These are phyloP conservation scores for Phallus indusiatus DNA, from an alignment of 768 basidiomycete genomes.

Conservation along the genomic window DNA sequence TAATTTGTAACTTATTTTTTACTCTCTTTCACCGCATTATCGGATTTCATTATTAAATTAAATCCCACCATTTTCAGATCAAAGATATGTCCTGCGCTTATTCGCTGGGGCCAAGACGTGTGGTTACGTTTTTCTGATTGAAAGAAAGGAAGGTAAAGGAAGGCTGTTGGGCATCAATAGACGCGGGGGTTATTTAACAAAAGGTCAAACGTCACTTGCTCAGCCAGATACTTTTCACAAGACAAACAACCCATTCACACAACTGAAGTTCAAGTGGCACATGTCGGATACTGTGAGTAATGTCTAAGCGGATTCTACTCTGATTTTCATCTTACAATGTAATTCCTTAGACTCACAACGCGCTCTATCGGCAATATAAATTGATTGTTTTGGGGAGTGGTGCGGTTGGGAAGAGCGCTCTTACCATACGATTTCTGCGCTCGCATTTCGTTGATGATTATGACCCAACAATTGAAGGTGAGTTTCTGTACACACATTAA, in stretches of 20 bases:
- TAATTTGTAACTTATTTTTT: too few species aligned
- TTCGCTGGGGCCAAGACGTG: background rate
- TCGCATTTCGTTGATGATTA: conserved; percentile 28
- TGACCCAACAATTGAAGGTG: conserved; percentile 36
- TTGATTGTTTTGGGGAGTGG: conserved; percentile 35
- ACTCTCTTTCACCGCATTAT: too few species aligned
- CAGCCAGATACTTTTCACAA: background rate
- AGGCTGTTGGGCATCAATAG: background rate
- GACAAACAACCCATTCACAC: too few species aligned
- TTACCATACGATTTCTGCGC: conserved; percentile 34
- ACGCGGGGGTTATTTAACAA: background rate
- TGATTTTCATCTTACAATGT: background rate
- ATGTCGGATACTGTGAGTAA: background rate
- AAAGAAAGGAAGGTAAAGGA: background rate
- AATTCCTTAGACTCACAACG: conserved; percentile 20
- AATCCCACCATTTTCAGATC: background rate
- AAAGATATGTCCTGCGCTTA: background rate
- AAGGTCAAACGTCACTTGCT: background rate
- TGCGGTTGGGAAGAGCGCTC: conserved; percentile 27
- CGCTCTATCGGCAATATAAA: conserved; percentile 33
- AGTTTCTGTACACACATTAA: background rate
- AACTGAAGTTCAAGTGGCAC: too few species aligned
- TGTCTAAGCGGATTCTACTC: background rate
- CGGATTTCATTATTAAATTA: too few species aligned
- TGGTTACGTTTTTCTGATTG: too few species aligned